phyloP scores from a whole-genome alignment of 2,329 filamentous ascomycete species.

The Pseudogymnoascus destructans region DNA sequence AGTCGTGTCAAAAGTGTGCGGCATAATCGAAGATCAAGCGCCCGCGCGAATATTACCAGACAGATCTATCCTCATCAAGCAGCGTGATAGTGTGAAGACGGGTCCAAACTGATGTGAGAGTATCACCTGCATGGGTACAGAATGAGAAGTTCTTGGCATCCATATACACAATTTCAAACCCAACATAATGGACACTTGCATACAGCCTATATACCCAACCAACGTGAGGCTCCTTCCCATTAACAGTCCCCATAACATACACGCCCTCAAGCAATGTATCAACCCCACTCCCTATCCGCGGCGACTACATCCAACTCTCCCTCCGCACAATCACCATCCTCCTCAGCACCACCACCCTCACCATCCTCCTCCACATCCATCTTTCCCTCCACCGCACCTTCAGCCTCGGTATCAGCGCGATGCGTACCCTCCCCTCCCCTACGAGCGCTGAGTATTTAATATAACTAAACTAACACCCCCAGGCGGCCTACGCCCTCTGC shows the following conservation, averaged over 20 bases:
- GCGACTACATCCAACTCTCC: background rate
- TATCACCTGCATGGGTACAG: background rate
- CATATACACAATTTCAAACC: background rate
- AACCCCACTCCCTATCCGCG: background rate
- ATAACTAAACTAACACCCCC: background rate
- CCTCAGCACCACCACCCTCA: background rate
- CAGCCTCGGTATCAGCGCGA: background rate
- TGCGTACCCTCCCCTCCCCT: background rate
- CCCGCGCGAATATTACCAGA: background rate
- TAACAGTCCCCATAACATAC: background rate
- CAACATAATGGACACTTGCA: background rate
- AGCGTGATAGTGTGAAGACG: background rate
- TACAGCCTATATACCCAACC: background rate
- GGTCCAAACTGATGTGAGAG: background rate
- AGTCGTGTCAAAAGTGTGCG: background rate
- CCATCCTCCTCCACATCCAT: background rate
- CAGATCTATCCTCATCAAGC: background rate
- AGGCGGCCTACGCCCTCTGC: background rate
- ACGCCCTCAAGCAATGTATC: background rate
- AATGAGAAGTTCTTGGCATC: background rate
- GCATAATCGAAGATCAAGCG: conserved; percentile 4
- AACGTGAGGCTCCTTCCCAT: background rate
- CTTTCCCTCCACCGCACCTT: background rate
- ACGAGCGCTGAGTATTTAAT: background rate
- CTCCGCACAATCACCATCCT: background rate